A percentile compares a stretch with the other conserved stretches of the same genome.
Conservation (phyloP, 1,284 basidiomycete species). For the Golubevia sp. region DNA sequence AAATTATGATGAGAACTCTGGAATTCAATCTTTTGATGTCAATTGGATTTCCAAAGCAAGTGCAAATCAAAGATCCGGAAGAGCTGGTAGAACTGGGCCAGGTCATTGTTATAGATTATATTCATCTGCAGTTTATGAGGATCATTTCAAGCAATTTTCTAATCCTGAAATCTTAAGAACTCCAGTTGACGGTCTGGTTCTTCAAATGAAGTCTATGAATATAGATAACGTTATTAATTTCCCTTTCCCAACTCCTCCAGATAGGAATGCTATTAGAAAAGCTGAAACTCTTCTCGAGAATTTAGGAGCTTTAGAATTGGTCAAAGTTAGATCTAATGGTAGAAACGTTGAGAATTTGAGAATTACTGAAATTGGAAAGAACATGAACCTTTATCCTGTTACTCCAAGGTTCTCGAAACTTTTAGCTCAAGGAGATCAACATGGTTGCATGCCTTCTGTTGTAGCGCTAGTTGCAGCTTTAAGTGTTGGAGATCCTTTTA, state of each 20-base stretch:
- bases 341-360: conserved; percentile 60
- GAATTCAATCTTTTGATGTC: conserved; percentile 75
- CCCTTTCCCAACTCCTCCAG: conserved; percentile 95
- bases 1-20: conserved; percentile 68
- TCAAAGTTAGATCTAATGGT: conserved; percentile 65
- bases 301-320: conserved; percentile 72
- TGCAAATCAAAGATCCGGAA: conserved; percentile 74
- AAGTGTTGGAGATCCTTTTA: conserved; percentile 93
- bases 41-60: conserved; percentile 78
- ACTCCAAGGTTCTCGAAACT: conserved; percentile 91
- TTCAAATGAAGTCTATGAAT: conserved; percentile 99
- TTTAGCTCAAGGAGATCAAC: conserved; percentile 88
- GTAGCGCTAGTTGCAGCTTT: conserved; percentile 88
- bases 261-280: conserved; percentile 75
- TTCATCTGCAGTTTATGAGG: conserved; percentile 79
- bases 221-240: conserved; percentile 96
- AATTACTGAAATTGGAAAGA: conserved; percentile 84
- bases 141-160: conserved; percentile 85
- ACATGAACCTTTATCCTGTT: conserved; percentile 92
- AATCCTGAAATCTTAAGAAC: conserved; percentile 91
- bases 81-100: conserved; percentile 77
- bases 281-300: conserved; percentile 81
- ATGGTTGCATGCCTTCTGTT: conserved; percentile 88
- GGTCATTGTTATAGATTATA: conserved; percentile 80
- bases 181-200: conserved; percentile 93